Evolutionary conservation across 257 asterid species (phyloP), one percentile per base, ranked within the genome.

Genomic region (Nicotiana sylvestris): DNA sequence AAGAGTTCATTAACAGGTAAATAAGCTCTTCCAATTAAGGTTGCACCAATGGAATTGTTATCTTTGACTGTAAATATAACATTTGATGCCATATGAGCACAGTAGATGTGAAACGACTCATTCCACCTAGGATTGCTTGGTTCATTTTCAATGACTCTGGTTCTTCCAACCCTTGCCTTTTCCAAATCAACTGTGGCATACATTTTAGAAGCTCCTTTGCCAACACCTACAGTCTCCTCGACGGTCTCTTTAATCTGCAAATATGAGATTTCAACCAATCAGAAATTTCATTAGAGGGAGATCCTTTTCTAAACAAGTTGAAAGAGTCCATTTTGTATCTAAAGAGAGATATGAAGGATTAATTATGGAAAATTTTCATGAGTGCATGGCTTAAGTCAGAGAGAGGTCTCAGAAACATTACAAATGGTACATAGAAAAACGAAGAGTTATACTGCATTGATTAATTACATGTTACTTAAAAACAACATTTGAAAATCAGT

Each of bases 91-190:
- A 37, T 82, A 84, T 96, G 99, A 1, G 91, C 97, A 84, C 98
- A 93, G 92, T 95, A 95, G 32, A 95, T 86, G 82, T 95, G 98
- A 74, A 94, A 95, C 25, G 98, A 95, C 85, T 93, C 98, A 2
- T 87, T 37, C 97, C 99, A 95, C 92, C 81, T 86, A 0, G 98
- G 99, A 84, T 88, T 92, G 79, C 86, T 85, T 18, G 97, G 95
- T 60, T 94, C 97, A 78, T 93, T 82, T 81, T 93, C 97, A 16
- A 95, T 86, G 74, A 66, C 77, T 86, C 89, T 88, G 4, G 98
- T 95, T 78, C 96, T 88, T 76, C 98, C 99, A 77, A 92, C 99
- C 87, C 98, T 90, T 60, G 98, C 96, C 82, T 93, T 95, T 78
- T 95, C 97, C 11, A 93, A 86, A 86, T 95, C 99, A 32, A 95